Conservation (phyloP, 441 rosid species). For the Gossypium davidsonii region DNA sequence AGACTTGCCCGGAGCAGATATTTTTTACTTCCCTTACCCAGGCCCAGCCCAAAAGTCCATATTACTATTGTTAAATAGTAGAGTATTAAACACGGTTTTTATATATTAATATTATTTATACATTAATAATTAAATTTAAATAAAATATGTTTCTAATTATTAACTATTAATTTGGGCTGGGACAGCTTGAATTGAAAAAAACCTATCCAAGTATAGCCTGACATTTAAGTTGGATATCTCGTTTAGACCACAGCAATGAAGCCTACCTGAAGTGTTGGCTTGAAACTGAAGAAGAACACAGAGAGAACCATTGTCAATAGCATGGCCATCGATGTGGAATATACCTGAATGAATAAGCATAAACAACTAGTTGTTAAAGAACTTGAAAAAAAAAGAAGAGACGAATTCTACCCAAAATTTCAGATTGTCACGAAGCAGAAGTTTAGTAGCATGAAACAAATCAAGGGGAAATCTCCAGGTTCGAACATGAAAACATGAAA, state of each 20-base stretch:
- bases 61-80: not conserved
- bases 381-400: not conserved
- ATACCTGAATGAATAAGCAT: conserved; percentile 9
- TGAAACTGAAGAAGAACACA: conserved; percentile 18
- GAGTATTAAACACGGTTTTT: not conserved
- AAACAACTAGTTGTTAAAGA: not conserved
- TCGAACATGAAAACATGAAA: not conserved
- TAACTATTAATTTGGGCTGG: not conserved
- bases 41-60: not conserved
- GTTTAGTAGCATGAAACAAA: not conserved
- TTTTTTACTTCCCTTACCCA: not conserved
- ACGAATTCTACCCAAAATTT: not conserved
- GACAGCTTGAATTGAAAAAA: not conserved
- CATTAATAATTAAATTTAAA: not conserved
- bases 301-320: conserved; percentile 15
- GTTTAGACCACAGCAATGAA: not conserved
- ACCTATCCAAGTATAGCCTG: not conserved
- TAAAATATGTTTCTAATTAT: not conserved
- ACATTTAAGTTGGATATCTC: not conserved
- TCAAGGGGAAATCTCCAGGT: not conserved
- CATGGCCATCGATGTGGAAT: conserved; percentile 21
- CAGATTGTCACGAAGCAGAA: not conserved
- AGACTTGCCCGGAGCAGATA: not conserved
- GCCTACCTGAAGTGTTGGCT: conserved; percentile 20
- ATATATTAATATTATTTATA: not conserved